Conservation (phyloP, 768 basidiomycete species). For the Leccinum uliginosum region DNA sequence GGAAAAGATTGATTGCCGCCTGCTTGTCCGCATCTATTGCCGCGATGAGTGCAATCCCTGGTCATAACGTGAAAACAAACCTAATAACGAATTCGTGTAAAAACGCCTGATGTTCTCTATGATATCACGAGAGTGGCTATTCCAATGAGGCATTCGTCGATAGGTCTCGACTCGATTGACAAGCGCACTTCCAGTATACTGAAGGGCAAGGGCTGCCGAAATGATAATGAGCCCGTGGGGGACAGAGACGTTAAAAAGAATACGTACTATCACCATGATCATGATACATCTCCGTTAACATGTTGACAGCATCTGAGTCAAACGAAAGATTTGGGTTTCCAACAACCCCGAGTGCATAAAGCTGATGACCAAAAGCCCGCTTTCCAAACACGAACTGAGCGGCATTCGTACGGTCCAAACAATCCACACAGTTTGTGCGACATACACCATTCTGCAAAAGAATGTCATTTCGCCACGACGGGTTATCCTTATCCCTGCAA, state of each 20-base stretch:
- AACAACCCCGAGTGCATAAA: constrained; percentile 90
- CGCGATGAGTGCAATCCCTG: neutral
- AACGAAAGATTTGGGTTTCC: constrained; percentile 81
- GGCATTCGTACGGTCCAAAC: constrained; percentile 93
- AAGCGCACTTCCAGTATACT: constrained; percentile 94
- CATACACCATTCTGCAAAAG: constrained; percentile 89
- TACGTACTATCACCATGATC: constrained; percentile 90
- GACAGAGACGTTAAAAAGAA: neutral
- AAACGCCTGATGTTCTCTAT: constrained; percentile 93
- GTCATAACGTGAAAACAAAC: constrained; percentile 33
- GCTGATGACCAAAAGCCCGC: constrained; percentile 88
- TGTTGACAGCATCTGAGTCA: constrained; percentile 92
- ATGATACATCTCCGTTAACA: constrained; percentile 98
- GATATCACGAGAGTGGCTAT: constrained; percentile 93
- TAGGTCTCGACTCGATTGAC: constrained; percentile 97
- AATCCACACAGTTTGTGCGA: constrained; percentile 95
- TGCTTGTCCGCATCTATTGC: constrained; percentile 90
- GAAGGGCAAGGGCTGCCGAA: constrained; percentile 76
- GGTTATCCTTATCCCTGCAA: constrained; percentile 29
- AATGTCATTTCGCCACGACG: constrained; percentile 58
- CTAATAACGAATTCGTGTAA: constrained; percentile 90
- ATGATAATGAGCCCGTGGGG: neutral
- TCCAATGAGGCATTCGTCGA: constrained; percentile 94
- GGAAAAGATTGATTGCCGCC: constrained; percentile 94
- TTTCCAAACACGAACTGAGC: constrained; percentile 97